Conservation (phyloP, 1,139 yeast species). For the Saccharomyces hybrid region DNA sequence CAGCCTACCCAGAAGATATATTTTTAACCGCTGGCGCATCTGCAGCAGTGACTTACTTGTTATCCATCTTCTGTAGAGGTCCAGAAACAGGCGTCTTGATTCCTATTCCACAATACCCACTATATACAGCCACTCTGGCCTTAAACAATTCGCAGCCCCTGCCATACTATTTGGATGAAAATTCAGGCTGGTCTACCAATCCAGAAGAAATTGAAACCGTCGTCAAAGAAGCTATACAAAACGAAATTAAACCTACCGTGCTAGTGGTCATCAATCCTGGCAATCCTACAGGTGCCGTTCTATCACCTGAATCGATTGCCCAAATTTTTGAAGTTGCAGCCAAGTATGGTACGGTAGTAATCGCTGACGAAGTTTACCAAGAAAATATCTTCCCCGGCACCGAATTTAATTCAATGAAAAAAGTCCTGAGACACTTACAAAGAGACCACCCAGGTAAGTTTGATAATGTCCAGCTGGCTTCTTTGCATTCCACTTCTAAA, state of each 20-base stretch:
- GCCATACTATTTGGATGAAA: slow-evolving; percentile 82
- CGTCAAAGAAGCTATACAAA: slow-evolving; percentile 43
- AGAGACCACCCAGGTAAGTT: slow-evolving; percentile 47
- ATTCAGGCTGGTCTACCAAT: slow-evolving; percentile 74
- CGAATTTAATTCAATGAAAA: slow-evolving; percentile 56
- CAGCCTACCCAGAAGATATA: slow-evolving; percentile 61
- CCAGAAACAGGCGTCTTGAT: slow-evolving; percentile 74
- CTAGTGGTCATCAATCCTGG: slow-evolving; percentile 95
- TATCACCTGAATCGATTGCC: slow-evolving; percentile 55
- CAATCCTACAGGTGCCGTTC: slow-evolving; percentile 89
- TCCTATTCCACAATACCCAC: slow-evolving; percentile 96
- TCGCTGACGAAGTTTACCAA: slow-evolving; percentile 98
- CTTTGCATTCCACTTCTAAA: slow-evolving; percentile 90
- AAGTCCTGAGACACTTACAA: slow-evolving; percentile 57
- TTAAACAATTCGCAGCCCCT: slow-evolving; percentile 72
- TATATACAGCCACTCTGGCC: slow-evolving; percentile 87
- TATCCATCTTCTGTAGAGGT: slow-evolving; percentile 62
- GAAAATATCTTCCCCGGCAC: slow-evolving; percentile 69
- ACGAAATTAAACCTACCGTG: slow-evolving; percentile 63
- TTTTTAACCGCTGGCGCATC: slow-evolving; percentile 92
- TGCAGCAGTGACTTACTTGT: slow-evolving; percentile 70
- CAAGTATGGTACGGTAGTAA: slow-evolving; percentile 70
- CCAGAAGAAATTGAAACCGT: slow-evolving; percentile 55
- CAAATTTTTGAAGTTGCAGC: slow-evolving; percentile 75
- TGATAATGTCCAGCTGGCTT: slow-evolving; percentile 76